Evolutionary conservation across 495 filamentous ascomycete species (phyloP).

Genomic region (Xylaria longipes): DNA sequence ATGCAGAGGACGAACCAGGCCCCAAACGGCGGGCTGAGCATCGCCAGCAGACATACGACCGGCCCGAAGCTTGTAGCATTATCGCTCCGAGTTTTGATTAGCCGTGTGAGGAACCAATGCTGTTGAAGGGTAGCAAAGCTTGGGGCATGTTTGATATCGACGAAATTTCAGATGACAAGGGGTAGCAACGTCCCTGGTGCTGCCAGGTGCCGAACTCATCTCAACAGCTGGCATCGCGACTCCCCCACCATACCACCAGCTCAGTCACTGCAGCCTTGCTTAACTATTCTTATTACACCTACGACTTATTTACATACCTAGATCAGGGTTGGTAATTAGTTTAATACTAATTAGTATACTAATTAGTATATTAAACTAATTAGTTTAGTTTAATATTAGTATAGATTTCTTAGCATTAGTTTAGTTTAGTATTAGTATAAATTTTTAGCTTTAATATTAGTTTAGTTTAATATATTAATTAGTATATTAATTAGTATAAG

Average conservation of each 20-base stretch:
- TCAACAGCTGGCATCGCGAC: not conserved
- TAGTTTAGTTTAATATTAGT: no score
- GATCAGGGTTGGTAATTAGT: no score
- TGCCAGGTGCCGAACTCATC: not conserved
- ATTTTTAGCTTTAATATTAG: no score
- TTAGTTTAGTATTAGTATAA: no score
- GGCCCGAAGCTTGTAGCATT: slow-evolving; percentile 35
- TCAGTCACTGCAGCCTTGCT: not conserved
- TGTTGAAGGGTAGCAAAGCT: not conserved
- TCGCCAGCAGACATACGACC: slow-evolving; percentile 40
- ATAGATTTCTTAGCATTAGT: no score
- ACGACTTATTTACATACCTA: no score
- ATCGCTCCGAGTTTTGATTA: not conserved
- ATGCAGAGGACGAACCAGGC: slow-evolving; percentile 20
- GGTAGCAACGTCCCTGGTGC: not conserved
- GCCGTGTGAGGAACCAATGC: not conserved
- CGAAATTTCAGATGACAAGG: not conserved
- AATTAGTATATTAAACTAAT: no score
- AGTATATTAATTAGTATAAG: no score
- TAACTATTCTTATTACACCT: not conserved
- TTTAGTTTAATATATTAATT: no score
- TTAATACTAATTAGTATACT: no score
- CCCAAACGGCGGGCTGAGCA: slow-evolving; percentile 28
- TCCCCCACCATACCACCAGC: not conserved
- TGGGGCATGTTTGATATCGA: not conserved